A percentile compares a stretch with the other conserved stretches of the same genome.
Conservation (phyloP, 805 yeast genomes). For the Lipomyces sp. region DNA sequence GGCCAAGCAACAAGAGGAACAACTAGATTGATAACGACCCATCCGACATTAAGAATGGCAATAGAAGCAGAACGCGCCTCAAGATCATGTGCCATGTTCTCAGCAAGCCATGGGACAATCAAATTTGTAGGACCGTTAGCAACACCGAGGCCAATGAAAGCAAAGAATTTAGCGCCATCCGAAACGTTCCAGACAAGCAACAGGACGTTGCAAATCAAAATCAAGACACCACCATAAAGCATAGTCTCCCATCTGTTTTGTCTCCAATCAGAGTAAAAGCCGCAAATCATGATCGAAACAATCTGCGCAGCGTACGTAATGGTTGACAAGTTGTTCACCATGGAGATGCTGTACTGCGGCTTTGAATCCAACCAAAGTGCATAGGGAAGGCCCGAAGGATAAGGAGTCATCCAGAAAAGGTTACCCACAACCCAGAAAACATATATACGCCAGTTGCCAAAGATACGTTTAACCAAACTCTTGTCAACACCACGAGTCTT, state of each 20-base stretch:
- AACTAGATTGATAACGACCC: slow-evolving; percentile 22
- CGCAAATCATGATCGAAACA: slow-evolving; percentile 36
- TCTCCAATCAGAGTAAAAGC: slow-evolving; percentile 45
- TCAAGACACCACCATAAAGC: slow-evolving; percentile 12
- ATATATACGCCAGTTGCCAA: slow-evolving; percentile 18
- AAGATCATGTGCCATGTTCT: slow-evolving; percentile 16
- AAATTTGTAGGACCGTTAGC: slow-evolving; percentile 27
- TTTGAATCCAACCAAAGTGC: slow-evolving; percentile 16
- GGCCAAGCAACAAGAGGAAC: slow-evolving; percentile 27
- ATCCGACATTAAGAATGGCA: slow-evolving; percentile 25
- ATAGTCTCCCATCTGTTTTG: slow-evolving; percentile 20
- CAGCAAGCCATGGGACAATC: slow-evolving; percentile 26
- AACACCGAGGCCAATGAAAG: slow-evolving; percentile 38
- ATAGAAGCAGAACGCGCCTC: slow-evolving; percentile 23
- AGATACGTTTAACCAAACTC: slow-evolving; percentile 17
- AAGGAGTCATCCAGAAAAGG: slow-evolving; percentile 24
- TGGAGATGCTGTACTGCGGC: slow-evolving; percentile 3
- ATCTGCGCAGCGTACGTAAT: slow-evolving; percentile 60
- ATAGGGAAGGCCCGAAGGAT: slow-evolving; percentile 20
- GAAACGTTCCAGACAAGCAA: slow-evolving; percentile 56
- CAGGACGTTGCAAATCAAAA: slow-evolving; percentile 40
- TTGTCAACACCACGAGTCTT: slow-evolving; percentile 18
- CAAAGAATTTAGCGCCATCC: slow-evolving; percentile 58
- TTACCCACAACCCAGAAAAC: slow-evolving; percentile 18
- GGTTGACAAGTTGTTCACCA: slow-evolving; percentile 49